phyloP scores from a whole-genome alignment of 345 rosid species.

The Noccaea bulbosa region DNA sequence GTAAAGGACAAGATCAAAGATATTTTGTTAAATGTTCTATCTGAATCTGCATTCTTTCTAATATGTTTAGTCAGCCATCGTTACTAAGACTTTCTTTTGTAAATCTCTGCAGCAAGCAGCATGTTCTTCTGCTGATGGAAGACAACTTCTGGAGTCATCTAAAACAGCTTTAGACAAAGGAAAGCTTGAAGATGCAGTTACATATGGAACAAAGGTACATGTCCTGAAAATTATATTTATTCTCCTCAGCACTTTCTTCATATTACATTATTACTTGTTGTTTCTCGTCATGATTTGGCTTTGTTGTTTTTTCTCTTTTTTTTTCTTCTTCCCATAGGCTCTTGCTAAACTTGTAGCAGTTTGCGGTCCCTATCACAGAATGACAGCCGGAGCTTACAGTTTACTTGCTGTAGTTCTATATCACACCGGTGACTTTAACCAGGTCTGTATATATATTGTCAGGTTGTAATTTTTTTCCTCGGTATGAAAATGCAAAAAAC shows the following conservation, averaged over 20 bases:
- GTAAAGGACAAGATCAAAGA: constrained; percentile 46
- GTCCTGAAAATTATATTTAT: background rate
- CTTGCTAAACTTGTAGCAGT: constrained; percentile 96
- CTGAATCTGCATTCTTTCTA: constrained; percentile 32
- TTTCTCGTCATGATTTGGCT: constrained; percentile 29
- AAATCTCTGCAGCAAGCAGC: constrained; percentile 88
- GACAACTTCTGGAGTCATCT: constrained; percentile 96
- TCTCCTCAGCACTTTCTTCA: constrained; percentile 29
- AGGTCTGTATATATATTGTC: constrained; percentile 54
- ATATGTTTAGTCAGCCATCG: constrained; percentile 11
- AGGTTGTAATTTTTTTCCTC: constrained; percentile 29
- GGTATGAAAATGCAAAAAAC: constrained; percentile 33
- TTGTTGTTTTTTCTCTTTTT: constrained; percentile 22
- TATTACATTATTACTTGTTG: constrained; percentile 13
- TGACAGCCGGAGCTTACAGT: constrained; percentile 99
- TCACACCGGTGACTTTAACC: constrained; percentile 99
- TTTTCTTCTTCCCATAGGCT: constrained; percentile 60
- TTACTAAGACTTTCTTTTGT: constrained; percentile 18
- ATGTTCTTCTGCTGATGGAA: constrained; percentile 99
- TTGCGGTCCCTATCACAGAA: constrained; percentile 97
- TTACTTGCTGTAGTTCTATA: constrained; percentile 97
- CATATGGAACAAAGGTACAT: constrained; percentile 90
- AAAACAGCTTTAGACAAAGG: constrained; percentile 99
- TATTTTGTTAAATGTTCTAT: background rate
- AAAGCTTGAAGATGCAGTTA: constrained; percentile 98